Evolutionary conservation across 2,329 filamentous ascomycete species (phyloP), one percentile per base, ranked within the genome.

Genomic region (Sporothrix phasma): DNA sequence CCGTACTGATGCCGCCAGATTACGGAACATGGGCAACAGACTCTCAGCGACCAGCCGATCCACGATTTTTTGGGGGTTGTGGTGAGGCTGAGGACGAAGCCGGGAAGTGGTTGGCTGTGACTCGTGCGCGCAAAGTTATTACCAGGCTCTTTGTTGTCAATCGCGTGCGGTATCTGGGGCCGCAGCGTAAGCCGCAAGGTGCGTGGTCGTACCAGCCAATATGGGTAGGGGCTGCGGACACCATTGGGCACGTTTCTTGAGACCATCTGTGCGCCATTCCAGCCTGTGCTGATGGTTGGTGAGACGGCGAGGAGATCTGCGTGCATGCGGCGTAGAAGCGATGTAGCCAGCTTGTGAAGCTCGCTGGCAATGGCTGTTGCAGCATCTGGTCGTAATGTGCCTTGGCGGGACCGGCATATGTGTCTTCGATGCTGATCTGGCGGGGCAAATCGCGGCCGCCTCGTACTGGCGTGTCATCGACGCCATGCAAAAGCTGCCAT

Each of bases 371-470:
- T 84, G 65, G 86, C 81, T 0, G 83, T 74, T 66, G 83, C 84
- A 53, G 78, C 76, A 34, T 94, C 84, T 65, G 87, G 81, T 1
- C 84, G 74, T 61, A 88, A 72, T 0, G 80, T 85, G 68, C 88
- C 83, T 1, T 96, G 78, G 0, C 86, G 84, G 26, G 81, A 1
- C 81, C 79, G 39, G 82, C 79, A 73, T 96, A 97, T 17, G 91
- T 94, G 75, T 97, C 92, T 72, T 97, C 93, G 67, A 97, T 94
- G 73, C 90, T 94, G 72, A 97, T 95, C 74, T 97, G 92, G 1
- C 85, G 86, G 0, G 93, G 93, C 1, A 95, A 75, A 51, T 86
- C 83, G 69, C 84, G 84, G 1, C 86, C 88, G 67, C 86, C 80
- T 59, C 86, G 85, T 19, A 97, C 91, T 65, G 90, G 86, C 0